phyloP scores from a whole-genome alignment of 805 yeast species.

The Grigorovia yakushimaensis region DNA sequence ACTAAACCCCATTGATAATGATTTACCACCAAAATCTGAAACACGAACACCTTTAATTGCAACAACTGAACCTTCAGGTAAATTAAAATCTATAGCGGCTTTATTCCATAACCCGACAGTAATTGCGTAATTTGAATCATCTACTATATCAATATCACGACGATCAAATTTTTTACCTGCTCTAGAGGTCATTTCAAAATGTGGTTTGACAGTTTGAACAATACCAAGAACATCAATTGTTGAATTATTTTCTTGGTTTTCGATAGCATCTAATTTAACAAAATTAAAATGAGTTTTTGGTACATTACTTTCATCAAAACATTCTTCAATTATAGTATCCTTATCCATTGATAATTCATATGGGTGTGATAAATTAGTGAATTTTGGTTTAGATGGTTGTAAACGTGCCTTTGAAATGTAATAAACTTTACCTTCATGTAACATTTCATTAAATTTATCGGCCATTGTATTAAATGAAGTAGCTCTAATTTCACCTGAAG shows the following conservation, averaged over 20 bases:
- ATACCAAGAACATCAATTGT: constrained; percentile 84
- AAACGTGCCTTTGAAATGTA: constrained; percentile 74
- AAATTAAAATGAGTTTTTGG: constrained; percentile 77
- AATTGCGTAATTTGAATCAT: constrained; percentile 67
- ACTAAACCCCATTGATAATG: constrained; percentile 68
- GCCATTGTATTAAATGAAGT: constrained; percentile 88
- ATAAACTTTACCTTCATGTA: constrained; percentile 86
- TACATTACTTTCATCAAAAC: constrained; percentile 49
- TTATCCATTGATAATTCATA: constrained; percentile 78
- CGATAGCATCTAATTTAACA: constrained; percentile 55
- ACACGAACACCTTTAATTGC: constrained; percentile 89
- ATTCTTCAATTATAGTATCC: constrained; percentile 66
- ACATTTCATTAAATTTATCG: constrained; percentile 59
- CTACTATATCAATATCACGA: constrained; percentile 81
- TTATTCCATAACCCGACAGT: constrained; percentile 86
- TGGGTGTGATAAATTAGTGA: constrained; percentile 74
- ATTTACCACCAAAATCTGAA: constrained; percentile 79
- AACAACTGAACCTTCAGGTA: constrained; percentile 71
- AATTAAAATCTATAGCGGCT: constrained; percentile 65
- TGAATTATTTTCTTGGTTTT: constrained; percentile 58
- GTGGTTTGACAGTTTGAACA: constrained; percentile 64
- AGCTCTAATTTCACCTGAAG: constrained; percentile 92
- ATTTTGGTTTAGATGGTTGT: constrained; percentile 76
- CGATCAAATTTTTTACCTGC: constrained; percentile 90
- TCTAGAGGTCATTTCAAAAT: constrained; percentile 72